Percentiles rank a stretch among this genome's conserved stretches.
Evolutionary conservation across 768 basidiomycete species (phyloP).

Genomic region (Neoboletus subvelutipes): DNA sequence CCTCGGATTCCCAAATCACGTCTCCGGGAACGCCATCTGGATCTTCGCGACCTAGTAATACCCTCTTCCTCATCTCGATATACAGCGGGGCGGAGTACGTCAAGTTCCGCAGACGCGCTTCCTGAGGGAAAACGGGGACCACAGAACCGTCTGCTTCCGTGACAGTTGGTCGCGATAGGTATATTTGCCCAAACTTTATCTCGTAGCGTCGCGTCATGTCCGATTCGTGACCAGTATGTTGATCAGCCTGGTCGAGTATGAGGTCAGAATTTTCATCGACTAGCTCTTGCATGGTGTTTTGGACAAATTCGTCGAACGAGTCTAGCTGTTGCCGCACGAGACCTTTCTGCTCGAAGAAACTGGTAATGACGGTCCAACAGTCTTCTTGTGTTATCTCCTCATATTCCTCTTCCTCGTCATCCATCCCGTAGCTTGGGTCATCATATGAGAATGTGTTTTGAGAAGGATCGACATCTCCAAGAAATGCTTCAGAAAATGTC

Average conservation of each 20-base stretch:
- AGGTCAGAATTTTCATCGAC: constrained; percentile 96
- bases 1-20: constrained; percentile 71
- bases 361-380: constrained; percentile 93
- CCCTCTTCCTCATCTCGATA: constrained; percentile 91
- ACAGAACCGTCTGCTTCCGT: constrained; percentile 96
- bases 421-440: constrained; percentile 55
- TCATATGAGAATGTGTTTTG: constrained; percentile 56
- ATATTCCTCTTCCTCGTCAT: constrained; percentile 54
- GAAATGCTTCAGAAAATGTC: constrained; percentile 35
- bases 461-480: constrained; percentile 46
- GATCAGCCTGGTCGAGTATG: constrained; percentile 93
- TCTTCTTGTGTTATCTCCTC: constrained; percentile 90
- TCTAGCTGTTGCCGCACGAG: constrained; percentile 97
- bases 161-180: constrained; percentile 90
- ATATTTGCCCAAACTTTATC: constrained; percentile 97
- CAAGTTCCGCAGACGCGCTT: constrained; percentile 89
- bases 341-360: constrained; percentile 97
- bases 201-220: constrained; percentile 90
- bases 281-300: constrained; percentile 99
- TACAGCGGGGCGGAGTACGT: constrained; percentile 96
- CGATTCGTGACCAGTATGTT: constrained; percentile 87
- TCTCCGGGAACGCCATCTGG: constrained; percentile 80
- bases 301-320: constrained; percentile 98
- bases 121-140: constrained; percentile 93
- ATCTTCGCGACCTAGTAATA: constrained; percentile 78